Evolutionary conservation across 345 rosid genomes (phyloP).

Genomic region (Corchorus olitorius): DNA sequence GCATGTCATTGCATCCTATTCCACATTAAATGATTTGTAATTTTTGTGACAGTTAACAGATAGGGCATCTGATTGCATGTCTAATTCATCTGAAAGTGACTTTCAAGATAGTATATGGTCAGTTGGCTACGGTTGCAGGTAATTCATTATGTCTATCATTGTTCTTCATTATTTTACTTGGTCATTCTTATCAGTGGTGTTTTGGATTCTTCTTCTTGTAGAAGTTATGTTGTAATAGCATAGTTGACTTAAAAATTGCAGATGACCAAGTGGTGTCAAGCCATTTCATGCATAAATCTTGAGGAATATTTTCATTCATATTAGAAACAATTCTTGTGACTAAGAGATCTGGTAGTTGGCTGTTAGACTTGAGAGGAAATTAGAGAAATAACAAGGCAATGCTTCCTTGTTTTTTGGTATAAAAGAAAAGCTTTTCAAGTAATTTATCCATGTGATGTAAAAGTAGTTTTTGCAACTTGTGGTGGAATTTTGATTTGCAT

Average conservation of each 20-base stretch:
- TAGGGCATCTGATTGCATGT: conserved; percentile 52
- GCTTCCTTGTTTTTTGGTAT: not conserved
- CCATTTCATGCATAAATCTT: conserved; percentile 2
- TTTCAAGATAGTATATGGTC: conserved; percentile 57
- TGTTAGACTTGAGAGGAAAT: conserved; percentile 6
- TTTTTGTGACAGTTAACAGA: conserved; percentile 53
- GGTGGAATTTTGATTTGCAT: not conserved
- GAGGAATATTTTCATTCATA: not conserved
- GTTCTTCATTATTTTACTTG: conserved; percentile 6
- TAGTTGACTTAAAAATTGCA: conserved; percentile 2
- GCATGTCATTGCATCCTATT: not conserved
- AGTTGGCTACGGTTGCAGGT: conserved; percentile 55
- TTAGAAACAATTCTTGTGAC: not conserved
- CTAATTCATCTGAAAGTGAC: conserved; percentile 61
- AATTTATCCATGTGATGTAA: not conserved
- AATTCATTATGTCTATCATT: conserved; percentile 21
- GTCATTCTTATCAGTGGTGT: not conserved
- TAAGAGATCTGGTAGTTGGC: not conserved
- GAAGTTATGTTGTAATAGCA: not conserved
- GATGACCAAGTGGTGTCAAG: not conserved
- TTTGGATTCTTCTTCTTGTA: not conserved
- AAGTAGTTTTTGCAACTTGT: not conserved
- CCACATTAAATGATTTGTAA: not conserved
- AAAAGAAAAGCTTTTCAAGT: not conserved
- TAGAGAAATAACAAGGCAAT: not conserved